phyloP scores from a whole-genome alignment of 1,139 yeast species.

The Candida mesenterica region DNA sequence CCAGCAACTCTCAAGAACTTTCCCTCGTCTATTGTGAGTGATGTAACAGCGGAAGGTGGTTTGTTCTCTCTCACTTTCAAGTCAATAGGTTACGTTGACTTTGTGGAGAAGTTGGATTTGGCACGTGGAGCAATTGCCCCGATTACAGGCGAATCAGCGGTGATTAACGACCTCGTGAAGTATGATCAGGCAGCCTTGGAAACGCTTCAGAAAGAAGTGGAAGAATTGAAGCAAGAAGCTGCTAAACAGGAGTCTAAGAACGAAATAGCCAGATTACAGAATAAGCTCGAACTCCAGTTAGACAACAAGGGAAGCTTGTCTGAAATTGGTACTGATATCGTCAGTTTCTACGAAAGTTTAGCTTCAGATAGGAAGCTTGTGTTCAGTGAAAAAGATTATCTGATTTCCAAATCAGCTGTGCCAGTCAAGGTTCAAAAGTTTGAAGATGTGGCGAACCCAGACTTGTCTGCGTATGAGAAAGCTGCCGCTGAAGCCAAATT shows the following conservation, averaged over 20 bases:
- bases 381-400: conserved; percentile 14
- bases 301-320: conserved; percentile 15
- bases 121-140: conserved; percentile 18
- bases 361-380: conserved; percentile 17
- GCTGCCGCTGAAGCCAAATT: background rate
- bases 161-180: conserved; percentile 20
- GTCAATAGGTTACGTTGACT: conserved; percentile 37
- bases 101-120: conserved; percentile 38
- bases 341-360: conserved; percentile 15
- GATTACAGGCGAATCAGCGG: conserved; percentile 5
- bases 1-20: conserved; percentile 33
- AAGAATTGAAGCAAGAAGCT: conserved; percentile 2
- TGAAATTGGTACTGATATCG: conserved; percentile 17
- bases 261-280: conserved; percentile 8
- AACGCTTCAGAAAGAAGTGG: conserved; percentile 20
- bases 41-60: conserved; percentile 47
- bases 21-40: conserved; percentile 44
- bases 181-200: conserved; percentile 19
- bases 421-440: conserved; percentile 4
- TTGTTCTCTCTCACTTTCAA: conserved; percentile 44
- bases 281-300: conserved; percentile 19
- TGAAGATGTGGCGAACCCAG: conserved; percentile 25
- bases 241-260: conserved; percentile 1
- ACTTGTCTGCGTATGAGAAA: conserved; percentile 20
- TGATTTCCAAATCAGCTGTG: background rate